Conservation (phyloP, 106 monocot species). For the Dendrobium officinale region DNA sequence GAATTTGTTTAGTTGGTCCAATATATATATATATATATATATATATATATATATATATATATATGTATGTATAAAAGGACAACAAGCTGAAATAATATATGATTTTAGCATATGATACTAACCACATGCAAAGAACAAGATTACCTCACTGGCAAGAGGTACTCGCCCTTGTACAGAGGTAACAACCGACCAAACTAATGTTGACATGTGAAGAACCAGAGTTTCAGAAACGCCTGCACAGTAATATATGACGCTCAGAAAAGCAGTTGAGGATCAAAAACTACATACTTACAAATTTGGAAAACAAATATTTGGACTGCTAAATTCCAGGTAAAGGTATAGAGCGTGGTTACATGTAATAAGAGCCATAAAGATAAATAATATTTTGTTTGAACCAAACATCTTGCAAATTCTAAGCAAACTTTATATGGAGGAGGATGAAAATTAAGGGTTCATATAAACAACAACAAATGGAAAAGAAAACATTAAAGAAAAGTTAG, state of each 20-base stretch:
- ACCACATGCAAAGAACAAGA: background rate
- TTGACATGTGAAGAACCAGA: constrained; percentile 89
- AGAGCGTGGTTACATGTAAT: background rate
- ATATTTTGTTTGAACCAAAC: background rate
- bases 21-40: no score
- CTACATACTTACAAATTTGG: background rate
- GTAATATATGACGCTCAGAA: background rate
- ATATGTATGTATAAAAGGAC: background rate
- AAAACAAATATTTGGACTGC: background rate
- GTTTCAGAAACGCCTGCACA: constrained; percentile 83
- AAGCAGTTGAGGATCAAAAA: background rate
- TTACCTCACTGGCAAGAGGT: constrained; percentile 92
- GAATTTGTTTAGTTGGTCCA: no score
- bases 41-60: no score
- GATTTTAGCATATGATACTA: background rate
- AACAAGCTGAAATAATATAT: background rate
- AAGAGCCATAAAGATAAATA: no score
- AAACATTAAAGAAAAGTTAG: background rate
- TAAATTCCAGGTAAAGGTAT: background rate
- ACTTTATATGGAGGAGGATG: background rate
- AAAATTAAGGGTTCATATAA: background rate
- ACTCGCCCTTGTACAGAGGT: constrained; percentile 78
- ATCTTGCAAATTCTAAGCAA: background rate
- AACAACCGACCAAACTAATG: constrained; percentile 88
- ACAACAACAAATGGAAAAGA: background rate